Base-by-base conservation (phyloP, 108 stramenopile genomes). In the Nitzschia palea region DNA sequence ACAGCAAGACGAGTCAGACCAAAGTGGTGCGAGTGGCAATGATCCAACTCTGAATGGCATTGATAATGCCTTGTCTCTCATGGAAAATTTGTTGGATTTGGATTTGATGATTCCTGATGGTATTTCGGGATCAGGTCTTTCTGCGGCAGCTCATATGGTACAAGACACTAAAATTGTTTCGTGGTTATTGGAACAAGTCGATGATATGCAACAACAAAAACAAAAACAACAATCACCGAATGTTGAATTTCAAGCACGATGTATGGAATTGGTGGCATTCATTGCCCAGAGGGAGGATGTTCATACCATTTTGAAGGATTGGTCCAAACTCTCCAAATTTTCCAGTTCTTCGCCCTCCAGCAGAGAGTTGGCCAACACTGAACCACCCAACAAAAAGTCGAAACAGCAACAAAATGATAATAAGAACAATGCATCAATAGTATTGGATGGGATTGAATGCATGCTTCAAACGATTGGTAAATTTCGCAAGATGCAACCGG, bases 391-490 rank as follows among this genome's bases (percentile, higher is more conserved):
- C n/a, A 79, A 78, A 34, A 76, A 66, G 34, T 20, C 31, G 23
- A 57, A 53, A 17, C n/a, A n/a, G n/a, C n/a, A n/a, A 44, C 42
- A 10, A 34, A 70, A 23, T 23, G 55, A 17, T 44, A 47, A 25
- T 20, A 54, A 32, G 43, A 48, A 44, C 23, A 55, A 6, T 58
- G 33, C 15, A 20, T 17, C 0, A 47, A 23, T 10, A 61, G n/a
- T n/a, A n/a, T n/a, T 91, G 10, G 77, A 91, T 59, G 90, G 87
- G 20, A 82, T 91, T 57, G 90, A 91, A 65, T 53, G 67, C 12
- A 47, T 91, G 28, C 64, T 92, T 5, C 78, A 83, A 65, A 57
- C 75, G 3, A 71, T 89, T 35, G 87, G 86, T 18, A 29, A 54
- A 2, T 84, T 70, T 68, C 66, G 88, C 31, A 89, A 89, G 53